Evolutionary conservation across 2,329 filamentous ascomycete species (phyloP).

Genomic region (Lecanicillium sp.): DNA sequence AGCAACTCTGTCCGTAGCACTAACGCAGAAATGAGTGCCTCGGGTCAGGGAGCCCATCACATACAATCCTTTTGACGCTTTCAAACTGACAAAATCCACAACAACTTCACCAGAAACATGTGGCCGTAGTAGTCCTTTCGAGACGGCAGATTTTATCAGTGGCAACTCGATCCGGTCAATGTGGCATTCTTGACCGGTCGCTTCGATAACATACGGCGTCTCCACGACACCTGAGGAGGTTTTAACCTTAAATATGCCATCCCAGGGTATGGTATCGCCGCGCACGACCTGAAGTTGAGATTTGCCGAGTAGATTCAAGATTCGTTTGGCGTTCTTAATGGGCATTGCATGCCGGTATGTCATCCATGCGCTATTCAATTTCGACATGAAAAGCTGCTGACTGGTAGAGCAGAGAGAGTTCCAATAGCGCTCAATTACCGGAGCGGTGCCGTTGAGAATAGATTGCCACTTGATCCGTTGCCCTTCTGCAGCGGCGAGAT

Average conservation of each 20-base stretch:
- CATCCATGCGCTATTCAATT: constrained; percentile 12
- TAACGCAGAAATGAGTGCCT: constrained; percentile 14
- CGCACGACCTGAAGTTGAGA: constrained; percentile 8
- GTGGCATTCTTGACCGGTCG: constrained; percentile 7
- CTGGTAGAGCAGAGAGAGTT: constrained; percentile 1
- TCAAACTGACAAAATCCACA: constrained; percentile 8
- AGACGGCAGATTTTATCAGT: constrained; percentile 2
- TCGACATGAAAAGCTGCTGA: constrained; percentile 9
- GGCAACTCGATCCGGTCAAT: constrained; percentile 7
- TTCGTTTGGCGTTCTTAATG: constrained; percentile 3
- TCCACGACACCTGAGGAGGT: constrained; percentile 6
- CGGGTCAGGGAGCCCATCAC: constrained; percentile 10
- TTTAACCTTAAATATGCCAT: constrained; percentile 7
- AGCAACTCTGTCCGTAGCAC: constrained; percentile 10
- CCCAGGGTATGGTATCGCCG: not conserved
- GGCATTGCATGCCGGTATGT: constrained; percentile 13
- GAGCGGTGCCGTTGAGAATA: constrained; percentile 8
- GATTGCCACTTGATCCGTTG: constrained; percentile 8
- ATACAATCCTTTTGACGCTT: not conserved
- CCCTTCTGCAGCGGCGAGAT: not conserved
- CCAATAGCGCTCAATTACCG: constrained; percentile 11
- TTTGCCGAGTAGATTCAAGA: not conserved
- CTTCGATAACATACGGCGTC: constrained; percentile 5
- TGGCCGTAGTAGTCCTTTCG: constrained; percentile 3
- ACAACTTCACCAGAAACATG: constrained; percentile 9